Evolutionary conservation across 23 red algal species (phyloP), one percentile per base, ranked within the genome.

Genomic region (Gracilaria gracilis): DNA sequence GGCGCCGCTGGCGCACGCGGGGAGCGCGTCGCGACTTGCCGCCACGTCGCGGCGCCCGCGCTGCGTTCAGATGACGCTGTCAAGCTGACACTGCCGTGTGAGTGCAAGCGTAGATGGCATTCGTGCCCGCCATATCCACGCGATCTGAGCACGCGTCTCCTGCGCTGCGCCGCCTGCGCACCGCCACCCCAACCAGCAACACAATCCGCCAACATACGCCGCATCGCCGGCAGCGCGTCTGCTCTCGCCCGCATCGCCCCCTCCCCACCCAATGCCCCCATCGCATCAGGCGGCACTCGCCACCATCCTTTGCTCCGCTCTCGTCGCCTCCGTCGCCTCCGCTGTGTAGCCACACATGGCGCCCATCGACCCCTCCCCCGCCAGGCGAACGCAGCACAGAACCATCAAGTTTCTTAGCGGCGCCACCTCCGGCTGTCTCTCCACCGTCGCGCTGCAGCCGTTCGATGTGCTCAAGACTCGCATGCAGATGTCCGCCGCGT

Each of bases 391-490:
- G 28, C 77, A 70, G 51, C 81, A 81, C 23, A 90, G 55, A 34
- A 55, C 80, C 54, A 38, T 79, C 37, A 92, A 58, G 13, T 92
- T 92, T 53, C 67, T 92, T 48, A 84, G 89, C 67, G 97, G 97
- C 33, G 83, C 93, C 38, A 74, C 95, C 8, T 93, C 91, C 15
- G 97, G 97, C 70, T 77, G 67, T 72, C 44, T 96, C 61, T 92
- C 93, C 48, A 99, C 97, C 16, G 67, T 99, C 29, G 33, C 95
- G 19, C 84, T 95, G 24, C 97, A 99, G 86, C 97, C 97, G 24
- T 83, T 95, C 49, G 97, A 99, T 84, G 97, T 99, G 55, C 85
- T 95, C 62, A 99, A 99, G 71, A 99, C 97, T 36, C 82, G 97
- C 14, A 94, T 99, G 86, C 97, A 99, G 42, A 80, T 99, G 79